These are phyloP conservation scores for Cruciata laevipes DNA, from an alignment of 257 asterid species.

Conservation along the genomic window DNA sequence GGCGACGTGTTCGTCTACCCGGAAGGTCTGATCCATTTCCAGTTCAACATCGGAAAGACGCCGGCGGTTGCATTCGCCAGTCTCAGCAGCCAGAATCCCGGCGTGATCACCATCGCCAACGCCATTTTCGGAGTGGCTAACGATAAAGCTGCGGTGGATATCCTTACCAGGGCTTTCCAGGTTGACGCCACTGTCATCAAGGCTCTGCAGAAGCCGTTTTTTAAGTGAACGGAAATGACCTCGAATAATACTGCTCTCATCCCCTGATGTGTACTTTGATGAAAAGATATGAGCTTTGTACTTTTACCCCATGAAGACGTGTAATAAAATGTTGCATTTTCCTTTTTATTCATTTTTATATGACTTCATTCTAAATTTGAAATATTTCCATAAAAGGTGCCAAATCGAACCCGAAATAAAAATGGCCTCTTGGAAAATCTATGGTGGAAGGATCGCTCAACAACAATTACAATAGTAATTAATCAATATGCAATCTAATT, in stretches of 20 bases:
- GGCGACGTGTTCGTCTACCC: not conserved
- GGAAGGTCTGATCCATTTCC: not conserved
- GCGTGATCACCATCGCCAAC: not conserved
- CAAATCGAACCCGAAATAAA: too few relatives aligned
- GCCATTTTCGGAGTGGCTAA: not conserved
- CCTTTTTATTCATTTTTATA: not conserved
- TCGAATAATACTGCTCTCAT: not conserved
- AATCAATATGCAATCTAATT: too few relatives aligned
- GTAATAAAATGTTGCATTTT: not conserved
- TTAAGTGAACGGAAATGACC: not conserved
- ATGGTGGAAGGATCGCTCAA: too few relatives aligned
- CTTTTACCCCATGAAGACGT: not conserved
- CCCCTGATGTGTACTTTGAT: not conserved
- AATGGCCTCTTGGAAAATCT: too few relatives aligned
- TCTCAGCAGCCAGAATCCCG: not conserved
- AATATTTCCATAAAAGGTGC: too few relatives aligned
- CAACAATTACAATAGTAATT: too few relatives aligned
- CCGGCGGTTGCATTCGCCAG: not conserved
- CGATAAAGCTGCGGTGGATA: too few relatives aligned
- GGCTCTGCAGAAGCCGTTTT: not conserved
- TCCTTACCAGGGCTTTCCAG: not conserved
- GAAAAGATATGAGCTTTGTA: not conserved
- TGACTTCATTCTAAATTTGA: too few relatives aligned
- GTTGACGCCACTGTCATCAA: not conserved
- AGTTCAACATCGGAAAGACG: not conserved